phyloP scores from a whole-genome alignment of 2,329 filamentous ascomycete species.

The Ascochyta lentis region DNA sequence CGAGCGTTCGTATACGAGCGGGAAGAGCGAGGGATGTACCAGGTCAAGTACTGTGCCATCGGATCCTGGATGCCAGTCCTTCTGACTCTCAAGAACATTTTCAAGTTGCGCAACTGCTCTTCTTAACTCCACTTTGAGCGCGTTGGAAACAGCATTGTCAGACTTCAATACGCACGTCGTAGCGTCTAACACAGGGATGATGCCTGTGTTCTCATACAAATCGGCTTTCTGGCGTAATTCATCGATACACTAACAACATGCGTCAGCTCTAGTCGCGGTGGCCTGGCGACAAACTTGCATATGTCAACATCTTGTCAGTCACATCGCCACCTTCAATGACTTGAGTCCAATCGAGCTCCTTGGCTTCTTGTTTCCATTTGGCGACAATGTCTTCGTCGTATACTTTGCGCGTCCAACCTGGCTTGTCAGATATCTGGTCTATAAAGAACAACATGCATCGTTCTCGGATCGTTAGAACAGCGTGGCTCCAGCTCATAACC shows the following conservation, averaged over 20 bases:
- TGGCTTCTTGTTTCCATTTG: conserved; percentile 26
- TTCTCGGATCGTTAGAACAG: conserved; percentile 43
- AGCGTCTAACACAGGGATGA: conserved; percentile 21
- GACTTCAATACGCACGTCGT: conserved; percentile 54
- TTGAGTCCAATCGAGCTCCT: conserved; percentile 11
- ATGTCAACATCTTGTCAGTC: conserved; percentile 6
- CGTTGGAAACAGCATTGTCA: conserved; percentile 52
- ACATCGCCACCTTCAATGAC: conserved; percentile 4
- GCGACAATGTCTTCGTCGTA: conserved; percentile 36
- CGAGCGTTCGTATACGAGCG: conserved; percentile 59
- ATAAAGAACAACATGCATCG: conserved; percentile 48
- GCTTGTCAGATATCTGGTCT: conserved; percentile 49
- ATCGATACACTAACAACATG: conserved; percentile 25
- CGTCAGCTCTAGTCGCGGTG: not conserved
- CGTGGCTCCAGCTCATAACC: conserved; percentile 3
- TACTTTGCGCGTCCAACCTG: conserved; percentile 50
- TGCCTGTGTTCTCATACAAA: conserved; percentile 43
- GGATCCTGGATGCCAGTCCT: conserved; percentile 68
- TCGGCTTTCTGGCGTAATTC: conserved; percentile 60
- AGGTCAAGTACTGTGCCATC: conserved; percentile 59
- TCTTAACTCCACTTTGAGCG: conserved; percentile 51
- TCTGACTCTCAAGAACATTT: conserved; percentile 54
- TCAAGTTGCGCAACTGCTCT: conserved; percentile 57
- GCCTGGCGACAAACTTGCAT: not conserved
- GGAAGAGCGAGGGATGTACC: conserved; percentile 69